Conservation (phyloP, 306 rosid genomes). For the Cicer yamashitae region DNA sequence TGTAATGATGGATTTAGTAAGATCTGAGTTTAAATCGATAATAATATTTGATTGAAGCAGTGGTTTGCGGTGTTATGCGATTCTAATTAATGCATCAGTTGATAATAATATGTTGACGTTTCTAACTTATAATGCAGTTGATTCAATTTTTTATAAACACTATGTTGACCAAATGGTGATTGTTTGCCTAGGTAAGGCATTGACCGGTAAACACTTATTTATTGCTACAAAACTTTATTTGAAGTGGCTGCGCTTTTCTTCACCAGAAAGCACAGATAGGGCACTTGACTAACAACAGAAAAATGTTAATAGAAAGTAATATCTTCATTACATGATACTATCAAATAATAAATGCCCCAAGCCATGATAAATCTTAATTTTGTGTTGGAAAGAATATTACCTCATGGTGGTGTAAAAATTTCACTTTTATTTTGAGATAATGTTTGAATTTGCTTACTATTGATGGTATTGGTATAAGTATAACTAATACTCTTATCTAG, state of each 20-base stretch:
- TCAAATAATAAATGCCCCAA: constrained; percentile 1
- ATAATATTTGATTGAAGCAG: constrained; percentile 17
- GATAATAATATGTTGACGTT: background rate
- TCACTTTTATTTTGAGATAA: constrained; percentile 4
- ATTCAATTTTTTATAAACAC: background rate
- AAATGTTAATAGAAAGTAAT: background rate
- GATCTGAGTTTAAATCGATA: constrained; percentile 22
- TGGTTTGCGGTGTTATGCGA: constrained; percentile 6
- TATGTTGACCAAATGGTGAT: constrained; percentile 42
- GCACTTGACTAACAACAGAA: constrained; percentile 12
- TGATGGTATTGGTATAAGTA: background rate
- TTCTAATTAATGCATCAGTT: background rate
- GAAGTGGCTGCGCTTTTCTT: constrained; percentile 27
- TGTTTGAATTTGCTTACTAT: constrained; percentile 19
- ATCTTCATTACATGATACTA: background rate
- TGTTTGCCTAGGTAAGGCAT: constrained; percentile 33
- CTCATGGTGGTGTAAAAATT: background rate
- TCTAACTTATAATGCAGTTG: background rate
- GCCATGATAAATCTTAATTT: constrained; percentile 25
- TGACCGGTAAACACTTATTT: constrained; percentile 24
- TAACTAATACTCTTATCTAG: too few relatives aligned
- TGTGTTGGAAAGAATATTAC: constrained; percentile 20
- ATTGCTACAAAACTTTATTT: constrained; percentile 10
- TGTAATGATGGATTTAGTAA: constrained; percentile 2
- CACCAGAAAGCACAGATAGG: background rate